Evolutionary conservation across 2,329 filamentous ascomycete species (phyloP), one percentile per base, ranked within the genome.

Genomic region (Diaporthe caulivora): DNA sequence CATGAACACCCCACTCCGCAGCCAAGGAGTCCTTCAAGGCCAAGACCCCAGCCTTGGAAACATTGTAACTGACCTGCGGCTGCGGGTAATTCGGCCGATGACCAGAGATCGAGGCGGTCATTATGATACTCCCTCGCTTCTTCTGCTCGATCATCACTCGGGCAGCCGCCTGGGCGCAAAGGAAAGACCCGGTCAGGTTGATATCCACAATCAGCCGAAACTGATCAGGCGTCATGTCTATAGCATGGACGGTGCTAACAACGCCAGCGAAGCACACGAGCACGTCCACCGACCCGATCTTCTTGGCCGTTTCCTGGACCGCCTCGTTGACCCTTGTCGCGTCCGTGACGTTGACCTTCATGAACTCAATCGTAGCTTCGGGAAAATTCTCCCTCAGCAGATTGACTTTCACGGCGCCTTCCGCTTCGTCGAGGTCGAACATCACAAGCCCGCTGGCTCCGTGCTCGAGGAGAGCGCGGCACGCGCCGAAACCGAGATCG

Each of bases 51-150:
- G 92, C 90, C 80, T 95, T 95, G 76, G 87, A 90, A 1, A 91
- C 90, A 76, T 95, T 95, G 79, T 95, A 95, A 0, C 90, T 89
- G 0, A 85, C 86, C 78, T 95, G 93, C 0, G 93, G 92, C 78
- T 94, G 92, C 0, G 93, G 92, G 78, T 86, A 94, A 77, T 94
- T 94, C 72, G 93, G 92, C 2, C 87, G 80, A 76, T 94, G 92
- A 0, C 87, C 93, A 1, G 90, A 93, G 62, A 94, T 92, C 15
- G 89, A 92, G 0, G 92, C 91, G 0, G 90, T 90, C 73, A 95
- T 87, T 1, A 92, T 83, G 71, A 95, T 92, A 53, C 87, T 87
- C 0, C 93, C 92, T 0, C 90, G 88, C 0, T 80, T 85, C 68
- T 85, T 73, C 79, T 17, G 80, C 13, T 76, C 71, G 17, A 88